Conservation (phyloP, 768 basidiomycete species). For the Mycena rebaudengoi region DNA sequence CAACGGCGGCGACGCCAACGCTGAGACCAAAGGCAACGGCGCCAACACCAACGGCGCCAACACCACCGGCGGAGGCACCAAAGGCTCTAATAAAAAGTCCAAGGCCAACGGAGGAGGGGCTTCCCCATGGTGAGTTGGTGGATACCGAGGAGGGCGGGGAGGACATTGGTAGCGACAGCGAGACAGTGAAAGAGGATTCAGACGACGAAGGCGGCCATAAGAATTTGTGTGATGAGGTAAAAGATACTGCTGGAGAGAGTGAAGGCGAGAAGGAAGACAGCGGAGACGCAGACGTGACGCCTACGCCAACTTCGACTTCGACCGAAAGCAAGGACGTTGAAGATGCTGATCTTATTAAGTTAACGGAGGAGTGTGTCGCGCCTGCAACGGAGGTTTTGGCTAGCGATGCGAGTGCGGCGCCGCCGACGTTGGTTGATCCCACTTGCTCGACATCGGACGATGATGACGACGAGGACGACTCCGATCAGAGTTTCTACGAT, state of each 20-base stretch:
- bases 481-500: too few species aligned
- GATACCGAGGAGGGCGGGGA: slow-evolving; percentile 14
- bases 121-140: slow-evolving; percentile 20
- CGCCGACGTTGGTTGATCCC: background rate
- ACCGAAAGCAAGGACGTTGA: background rate
- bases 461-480: slow-evolving; percentile 32
- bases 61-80: slow-evolving; percentile 1
- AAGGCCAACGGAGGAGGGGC: slow-evolving; percentile 19
- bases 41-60: slow-evolving; percentile 13
- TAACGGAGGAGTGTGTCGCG: background rate
- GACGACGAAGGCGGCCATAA: slow-evolving; percentile 10
- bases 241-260: background rate
- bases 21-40: slow-evolving; percentile 47
- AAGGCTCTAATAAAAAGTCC: slow-evolving; percentile 9
- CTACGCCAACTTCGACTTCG: background rate
- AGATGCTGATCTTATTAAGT: background rate
- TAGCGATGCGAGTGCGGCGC: too few species aligned
- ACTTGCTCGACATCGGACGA: slow-evolving; percentile 14
- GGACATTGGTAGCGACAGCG: slow-evolving; percentile 17
- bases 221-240: slow-evolving; percentile 24
- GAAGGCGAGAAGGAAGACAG: background rate
- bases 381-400: too few species aligned
- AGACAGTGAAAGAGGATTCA: slow-evolving; percentile 11
- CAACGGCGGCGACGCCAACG: slow-evolving; percentile 14
- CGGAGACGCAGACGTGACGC: background rate